These are phyloP conservation scores for Xylaria sp. DNA, from an alignment of 2,329 filamentous ascomycete species.

Conservation along the genomic window DNA sequence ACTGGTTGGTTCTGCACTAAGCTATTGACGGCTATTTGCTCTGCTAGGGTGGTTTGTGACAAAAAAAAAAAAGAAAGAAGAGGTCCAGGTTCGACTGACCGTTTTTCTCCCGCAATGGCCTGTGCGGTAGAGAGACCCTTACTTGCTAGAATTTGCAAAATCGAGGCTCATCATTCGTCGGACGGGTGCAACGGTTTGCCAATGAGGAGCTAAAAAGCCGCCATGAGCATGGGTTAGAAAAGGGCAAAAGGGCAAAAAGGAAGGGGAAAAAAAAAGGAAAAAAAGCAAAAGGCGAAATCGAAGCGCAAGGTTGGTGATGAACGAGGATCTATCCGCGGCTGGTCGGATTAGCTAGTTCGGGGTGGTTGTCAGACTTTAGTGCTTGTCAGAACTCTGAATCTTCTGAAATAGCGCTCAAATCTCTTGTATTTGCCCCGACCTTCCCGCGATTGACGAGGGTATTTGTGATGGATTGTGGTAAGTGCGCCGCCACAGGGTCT, in stretches of 20 bases:
- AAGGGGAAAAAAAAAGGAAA: too few relatives aligned
- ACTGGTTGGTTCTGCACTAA: background rate
- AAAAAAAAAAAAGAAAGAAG: too few relatives aligned
- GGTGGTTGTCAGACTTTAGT: slow-evolving; percentile 31
- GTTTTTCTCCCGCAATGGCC: slow-evolving; percentile 1
- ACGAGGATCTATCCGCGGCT: slow-evolving; percentile 35
- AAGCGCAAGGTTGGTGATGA: slow-evolving; percentile 35
- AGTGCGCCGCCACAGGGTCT: background rate
- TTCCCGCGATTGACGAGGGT: slow-evolving; percentile 21
- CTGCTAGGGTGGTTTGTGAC: background rate
- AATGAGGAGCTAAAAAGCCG: slow-evolving; percentile 20
- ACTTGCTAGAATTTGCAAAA: slow-evolving; percentile 9
- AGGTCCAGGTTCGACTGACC: background rate
- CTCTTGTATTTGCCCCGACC: slow-evolving; percentile 16
- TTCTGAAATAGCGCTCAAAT: slow-evolving; percentile 25
- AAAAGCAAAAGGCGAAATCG: slow-evolving; percentile 23
- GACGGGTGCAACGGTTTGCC: slow-evolving; percentile 27
- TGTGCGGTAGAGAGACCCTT: slow-evolving; percentile 7
- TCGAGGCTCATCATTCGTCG: slow-evolving; percentile 11
- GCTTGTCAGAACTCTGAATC: slow-evolving; percentile 32
- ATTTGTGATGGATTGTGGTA: slow-evolving; percentile 18
- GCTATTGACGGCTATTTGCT: slow-evolving; percentile 8
- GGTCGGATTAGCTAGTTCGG: slow-evolving; percentile 11
- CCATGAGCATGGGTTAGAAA: slow-evolving; percentile 1
- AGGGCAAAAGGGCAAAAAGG: slow-evolving; percentile 21